Conservation (phyloP, 345 rosid species). For the Boechera stricta region DNA sequence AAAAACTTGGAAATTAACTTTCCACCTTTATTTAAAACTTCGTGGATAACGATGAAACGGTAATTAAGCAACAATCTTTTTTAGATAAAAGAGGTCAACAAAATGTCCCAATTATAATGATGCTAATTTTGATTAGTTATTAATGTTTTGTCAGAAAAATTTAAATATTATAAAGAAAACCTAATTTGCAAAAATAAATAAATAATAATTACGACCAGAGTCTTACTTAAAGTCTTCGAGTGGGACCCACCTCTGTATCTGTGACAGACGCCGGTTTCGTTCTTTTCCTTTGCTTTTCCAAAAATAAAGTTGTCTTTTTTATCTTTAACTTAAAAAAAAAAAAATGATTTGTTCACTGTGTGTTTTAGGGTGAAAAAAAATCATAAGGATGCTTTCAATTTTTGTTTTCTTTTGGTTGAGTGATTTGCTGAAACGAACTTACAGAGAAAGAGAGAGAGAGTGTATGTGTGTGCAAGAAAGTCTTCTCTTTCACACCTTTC, state of each 20-base stretch:
- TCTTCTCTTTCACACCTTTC: conserved; percentile 84
- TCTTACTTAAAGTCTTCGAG: conserved; percentile 56
- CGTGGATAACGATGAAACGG: too few species aligned
- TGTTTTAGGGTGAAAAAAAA: conserved; percentile 2
- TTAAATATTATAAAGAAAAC: background rate
- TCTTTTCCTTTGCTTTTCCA: conserved; percentile 26
- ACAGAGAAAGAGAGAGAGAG: conserved; percentile 29
- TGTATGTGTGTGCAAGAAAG: conserved; percentile 46
- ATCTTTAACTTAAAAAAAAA: background rate
- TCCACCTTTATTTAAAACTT: too few species aligned
- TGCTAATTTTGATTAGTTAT: background rate
- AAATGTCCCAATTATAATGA: too few species aligned
- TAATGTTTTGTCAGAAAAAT: background rate
- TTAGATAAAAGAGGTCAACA: too few species aligned
- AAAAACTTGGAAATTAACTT: background rate
- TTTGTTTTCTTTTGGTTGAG: conserved; percentile 58
- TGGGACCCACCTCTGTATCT: conserved; percentile 69
- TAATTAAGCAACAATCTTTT: too few species aligned
- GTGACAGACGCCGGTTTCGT: conserved; percentile 78
- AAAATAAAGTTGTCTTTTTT: conserved; percentile 26
- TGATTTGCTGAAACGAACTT: conserved; percentile 52
- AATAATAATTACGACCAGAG: conserved; percentile 21
- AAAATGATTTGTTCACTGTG: background rate
- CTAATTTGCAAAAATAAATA: background rate
- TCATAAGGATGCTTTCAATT: conserved; percentile 30